phyloP scores from a whole-genome alignment of 1,284 basidiomycete genomes.

The Moesziomyces antarcticus region DNA sequence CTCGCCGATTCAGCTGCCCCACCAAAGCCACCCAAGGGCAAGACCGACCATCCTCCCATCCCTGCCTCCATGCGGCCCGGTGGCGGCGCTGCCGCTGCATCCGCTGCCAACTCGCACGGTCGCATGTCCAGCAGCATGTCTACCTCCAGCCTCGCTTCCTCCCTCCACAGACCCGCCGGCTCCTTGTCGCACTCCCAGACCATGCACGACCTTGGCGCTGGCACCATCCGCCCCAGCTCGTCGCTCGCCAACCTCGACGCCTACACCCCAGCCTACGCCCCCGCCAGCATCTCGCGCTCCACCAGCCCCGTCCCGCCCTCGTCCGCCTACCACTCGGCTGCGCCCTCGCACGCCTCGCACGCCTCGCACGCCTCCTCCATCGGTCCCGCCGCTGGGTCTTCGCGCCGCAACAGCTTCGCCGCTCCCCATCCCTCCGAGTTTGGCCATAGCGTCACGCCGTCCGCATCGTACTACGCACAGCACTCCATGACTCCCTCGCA shows the following conservation, averaged over 20 bases:
- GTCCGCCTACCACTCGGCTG: constrained; percentile 14
- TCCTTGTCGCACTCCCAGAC: constrained; percentile 36
- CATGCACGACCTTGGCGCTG: constrained; percentile 49
- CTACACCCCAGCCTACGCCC: constrained; percentile 63
- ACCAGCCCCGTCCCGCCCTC: constrained; percentile 50
- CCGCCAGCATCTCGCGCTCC: constrained; percentile 46
- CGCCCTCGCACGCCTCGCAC: background rate
- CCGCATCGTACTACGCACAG: constrained; percentile 42
- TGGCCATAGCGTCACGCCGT: constrained; percentile 29
- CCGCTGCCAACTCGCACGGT: constrained; percentile 10
- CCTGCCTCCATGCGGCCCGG: constrained; percentile 57
- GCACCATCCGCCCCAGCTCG: constrained; percentile 56
- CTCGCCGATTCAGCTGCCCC: constrained; percentile 39
- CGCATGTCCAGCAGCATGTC: constrained; percentile 48
- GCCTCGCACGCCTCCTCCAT: constrained; percentile 7
- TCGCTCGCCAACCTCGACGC: constrained; percentile 58
- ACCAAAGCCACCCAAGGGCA: constrained; percentile 31
- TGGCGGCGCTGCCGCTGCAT: constrained; percentile 8
- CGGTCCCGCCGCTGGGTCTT: constrained; percentile 12
- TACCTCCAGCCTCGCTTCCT: constrained; percentile 30
- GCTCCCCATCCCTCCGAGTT: constrained; percentile 27
- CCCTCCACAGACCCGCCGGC: constrained; percentile 17
- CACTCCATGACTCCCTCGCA: constrained; percentile 41
- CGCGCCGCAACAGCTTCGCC: constrained; percentile 31
- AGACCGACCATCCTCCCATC: constrained; percentile 43